Evolutionary conservation across 768 basidiomycete genomes (phyloP), one percentile per base, ranked within the genome.

Genomic region (Suillus alpinus): DNA sequence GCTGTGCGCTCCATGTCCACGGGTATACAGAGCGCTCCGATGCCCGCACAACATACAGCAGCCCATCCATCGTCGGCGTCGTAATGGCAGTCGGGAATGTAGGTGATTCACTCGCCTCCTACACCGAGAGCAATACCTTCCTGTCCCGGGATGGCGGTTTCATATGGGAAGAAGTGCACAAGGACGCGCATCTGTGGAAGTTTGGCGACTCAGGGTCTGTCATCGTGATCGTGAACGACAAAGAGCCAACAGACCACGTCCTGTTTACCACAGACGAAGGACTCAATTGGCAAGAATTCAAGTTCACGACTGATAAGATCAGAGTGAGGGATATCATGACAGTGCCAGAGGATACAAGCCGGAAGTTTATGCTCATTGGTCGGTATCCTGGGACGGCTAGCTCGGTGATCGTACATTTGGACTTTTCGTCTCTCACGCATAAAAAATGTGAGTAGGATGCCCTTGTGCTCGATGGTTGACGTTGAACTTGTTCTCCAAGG

Each of bases 121-220:
- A 99, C 76, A 81, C 79, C 6, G 90, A 98, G 32, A 87, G 88
- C 63, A 94, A 98, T 72, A 97, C 95, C 1, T 98, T 97, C 87
- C 83, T 98, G 44, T 94, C 92, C 59, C 92, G 97, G 4, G 94
- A 99, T 67, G 97, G 87, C 2, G 97, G 97, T 9, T 97, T 97
- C 75, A 94, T 91, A 0, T 99, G 97, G 97, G 87, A 97, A 71
- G 97, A 99, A 76, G 89, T 99, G 1, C 95, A 94, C 79, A 99
- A 98, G 71, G 95, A 95, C 65, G 95, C 97, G 0, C 91, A 98
- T 69, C 80, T 98, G 36, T 99, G 94, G 94, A 94, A 95, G 72
- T 98, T 96, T 67, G 96, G 96, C 31, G 97, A 98, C 76, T 96
- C 93, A 0, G 97, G 97, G 2, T 95, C 95, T 1, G 81, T 99